Evolutionary conservation across 139 green algal species (phyloP).

Genomic region (Chlorella sorokiniana): DNA sequence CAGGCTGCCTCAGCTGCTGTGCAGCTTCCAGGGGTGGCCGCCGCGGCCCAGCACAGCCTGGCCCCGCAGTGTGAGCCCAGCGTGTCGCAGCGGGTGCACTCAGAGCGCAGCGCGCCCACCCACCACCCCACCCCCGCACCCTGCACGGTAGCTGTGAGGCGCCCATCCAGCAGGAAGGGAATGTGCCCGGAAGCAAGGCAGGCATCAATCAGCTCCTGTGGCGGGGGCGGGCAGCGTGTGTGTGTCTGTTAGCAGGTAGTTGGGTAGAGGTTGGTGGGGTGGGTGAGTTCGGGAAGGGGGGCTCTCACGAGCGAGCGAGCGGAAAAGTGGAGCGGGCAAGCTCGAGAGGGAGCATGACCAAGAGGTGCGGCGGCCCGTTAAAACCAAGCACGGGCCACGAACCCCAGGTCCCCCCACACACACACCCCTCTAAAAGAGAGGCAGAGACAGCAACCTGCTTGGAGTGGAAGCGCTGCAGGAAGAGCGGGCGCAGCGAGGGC

Average conservation of each 20-base stretch:
- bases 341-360: no score
- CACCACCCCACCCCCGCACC: not conserved
- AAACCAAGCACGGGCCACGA: no score
- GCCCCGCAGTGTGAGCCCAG: not conserved
- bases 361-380: not conserved
- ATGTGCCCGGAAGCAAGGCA: conserved; percentile 24
- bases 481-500: conserved; percentile 7
- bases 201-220: conserved; percentile 9
- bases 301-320: no score
- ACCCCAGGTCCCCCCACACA: not conserved
- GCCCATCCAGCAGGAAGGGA: conserved; percentile 18
- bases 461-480: conserved; percentile 22
- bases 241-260: not conserved
- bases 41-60: not conserved
- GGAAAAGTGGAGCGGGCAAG: no score
- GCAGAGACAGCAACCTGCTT: not conserved
- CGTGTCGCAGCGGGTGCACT: not conserved
- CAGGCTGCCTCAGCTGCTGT: not conserved
- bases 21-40: no score
- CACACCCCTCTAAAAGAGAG: not conserved
- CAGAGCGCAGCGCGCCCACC: not conserved
- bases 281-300: not conserved
- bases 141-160: not conserved
- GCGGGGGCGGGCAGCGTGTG: no score
- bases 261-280: not conserved